phyloP scores from a whole-genome alignment of 768 basidiomycete species.

The Lactifluus volemus region DNA sequence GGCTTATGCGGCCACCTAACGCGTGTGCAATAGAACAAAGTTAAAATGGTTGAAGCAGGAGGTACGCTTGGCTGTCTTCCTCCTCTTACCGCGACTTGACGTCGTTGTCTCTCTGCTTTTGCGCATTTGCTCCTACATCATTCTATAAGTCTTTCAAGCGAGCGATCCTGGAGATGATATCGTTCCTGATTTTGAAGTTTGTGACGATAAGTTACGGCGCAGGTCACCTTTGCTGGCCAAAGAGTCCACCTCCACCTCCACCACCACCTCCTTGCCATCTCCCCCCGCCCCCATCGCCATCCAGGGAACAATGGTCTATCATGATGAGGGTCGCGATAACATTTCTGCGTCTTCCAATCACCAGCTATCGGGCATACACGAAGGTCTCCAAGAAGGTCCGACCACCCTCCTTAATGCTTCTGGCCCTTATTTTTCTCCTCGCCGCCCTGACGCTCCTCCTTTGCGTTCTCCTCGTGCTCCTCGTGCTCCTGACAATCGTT shows the following conservation, averaged over 20 bases:
- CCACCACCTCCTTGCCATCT: not conserved
- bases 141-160: slow-evolving; percentile 11
- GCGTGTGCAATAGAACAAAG: slow-evolving; percentile 6
- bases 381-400: slow-evolving; percentile 4
- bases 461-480: slow-evolving; percentile 13
- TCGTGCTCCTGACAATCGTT: slow-evolving; percentile 13
- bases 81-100: slow-evolving; percentile 13
- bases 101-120: slow-evolving; percentile 3
- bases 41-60: slow-evolving; percentile 15
- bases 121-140: not conserved
- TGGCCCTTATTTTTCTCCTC: slow-evolving; percentile 15
- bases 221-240: slow-evolving; percentile 14
- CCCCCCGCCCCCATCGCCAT: not conserved
- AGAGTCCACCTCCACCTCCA: not conserved
- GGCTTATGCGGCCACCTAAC: not conserved
- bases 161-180: slow-evolving; percentile 20
- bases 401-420: slow-evolving; percentile 4
- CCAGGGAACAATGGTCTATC: not conserved
- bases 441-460: slow-evolving; percentile 10
- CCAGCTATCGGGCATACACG: slow-evolving; percentile 12
- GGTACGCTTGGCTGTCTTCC: slow-evolving; percentile 1
- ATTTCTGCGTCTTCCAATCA: slow-evolving; percentile 9
- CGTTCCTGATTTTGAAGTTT: slow-evolving; percentile 9
- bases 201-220: not conserved
- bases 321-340: not conserved